A percentile compares a stretch with the other conserved stretches of the same genome.
phyloP scores from a whole-genome alignment of 2,329 filamentous ascomycete species.

The Diaporthe ilicicola region DNA sequence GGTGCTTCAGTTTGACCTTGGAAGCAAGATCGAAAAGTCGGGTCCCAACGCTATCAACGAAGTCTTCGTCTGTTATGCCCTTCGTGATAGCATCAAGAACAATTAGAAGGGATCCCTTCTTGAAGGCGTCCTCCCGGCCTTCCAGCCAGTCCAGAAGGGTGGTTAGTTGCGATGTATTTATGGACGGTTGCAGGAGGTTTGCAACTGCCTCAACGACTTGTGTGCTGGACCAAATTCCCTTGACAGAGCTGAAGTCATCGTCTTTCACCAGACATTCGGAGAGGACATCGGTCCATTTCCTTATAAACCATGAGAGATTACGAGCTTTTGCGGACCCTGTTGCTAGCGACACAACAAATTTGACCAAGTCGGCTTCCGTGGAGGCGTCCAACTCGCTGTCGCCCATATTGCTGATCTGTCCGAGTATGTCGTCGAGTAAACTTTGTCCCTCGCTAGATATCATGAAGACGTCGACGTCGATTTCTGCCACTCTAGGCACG shows the following conservation, averaged over 20 bases:
- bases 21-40: conserved; percentile 48
- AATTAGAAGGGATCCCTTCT: conserved; percentile 47
- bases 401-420: conserved; percentile 41
- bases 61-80: conserved; percentile 52
- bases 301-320: conserved; percentile 55
- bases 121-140: conserved; percentile 41
- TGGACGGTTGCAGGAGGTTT: conserved; percentile 49
- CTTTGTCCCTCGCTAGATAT: conserved; percentile 46
- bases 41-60: conserved; percentile 51
- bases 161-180: conserved; percentile 54
- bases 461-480: conserved; percentile 58
- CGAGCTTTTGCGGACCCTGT: conserved; percentile 54
- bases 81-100: conserved; percentile 53
- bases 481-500: conserved; percentile 50
- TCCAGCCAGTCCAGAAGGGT: conserved; percentile 54
- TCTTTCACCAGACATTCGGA: conserved; percentile 42
- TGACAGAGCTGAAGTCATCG: conserved; percentile 26
- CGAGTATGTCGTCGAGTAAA: conserved; percentile 51
- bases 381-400: conserved; percentile 30
- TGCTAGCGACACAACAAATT: conserved; percentile 53
- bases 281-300: conserved; percentile 56
- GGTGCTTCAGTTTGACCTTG: conserved; percentile 23
- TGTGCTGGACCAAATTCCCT: conserved; percentile 40
- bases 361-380: conserved; percentile 33
- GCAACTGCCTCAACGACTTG: conserved; percentile 38